Evolutionary conservation across 306 rosid genomes (phyloP), one percentile per base, ranked within the genome.

Genomic region (Arachis hypogaea): DNA sequence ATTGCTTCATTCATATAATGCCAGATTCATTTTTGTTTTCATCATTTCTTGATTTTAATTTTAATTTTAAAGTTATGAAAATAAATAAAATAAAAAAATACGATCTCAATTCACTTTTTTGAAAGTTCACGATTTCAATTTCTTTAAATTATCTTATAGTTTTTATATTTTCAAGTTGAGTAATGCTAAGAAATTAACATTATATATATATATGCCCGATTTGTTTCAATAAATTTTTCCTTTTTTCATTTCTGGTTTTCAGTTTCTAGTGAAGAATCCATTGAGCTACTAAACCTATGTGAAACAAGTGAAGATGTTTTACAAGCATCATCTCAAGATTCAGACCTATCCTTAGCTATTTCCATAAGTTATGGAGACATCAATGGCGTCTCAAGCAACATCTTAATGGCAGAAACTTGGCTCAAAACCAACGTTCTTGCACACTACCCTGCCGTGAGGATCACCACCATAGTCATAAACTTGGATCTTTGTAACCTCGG

Each of bases 401-500:
- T 91, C 74, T 60, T 91, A 50, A 58, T 14, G 56, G 98, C 97
- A 7, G 98, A 93, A 81, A 76, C 11, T 10, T 89, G 97, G 97
- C 91, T 93, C 50, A 91, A 88, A 44, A 69, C 74, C 51, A 78
- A 80, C 2, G 86, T 93, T 76, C 81, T 93, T 1, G 77, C 92
- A 62, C 87, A 75, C 80, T 89, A 89, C 84, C 98, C 98, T 36
- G 55, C 89, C 0, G 18, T 83, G 1, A 81, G 68, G 71, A 87
- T 93, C 90, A 83, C 92, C 71, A 81, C 89, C 89, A 73, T 93
- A 77, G 83, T 91, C 69, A 85, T 78, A 8, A 64, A 59, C 58
- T 36, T 68, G 38, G 73, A 67, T 71, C 74, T 85, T 47, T 90
- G 95, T 83, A 72, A 74, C 30, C 72, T 65, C 45, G 71, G 69